phyloP scores from a whole-genome alignment of 768 basidiomycete species.

The Auriscalpium vulgare region DNA sequence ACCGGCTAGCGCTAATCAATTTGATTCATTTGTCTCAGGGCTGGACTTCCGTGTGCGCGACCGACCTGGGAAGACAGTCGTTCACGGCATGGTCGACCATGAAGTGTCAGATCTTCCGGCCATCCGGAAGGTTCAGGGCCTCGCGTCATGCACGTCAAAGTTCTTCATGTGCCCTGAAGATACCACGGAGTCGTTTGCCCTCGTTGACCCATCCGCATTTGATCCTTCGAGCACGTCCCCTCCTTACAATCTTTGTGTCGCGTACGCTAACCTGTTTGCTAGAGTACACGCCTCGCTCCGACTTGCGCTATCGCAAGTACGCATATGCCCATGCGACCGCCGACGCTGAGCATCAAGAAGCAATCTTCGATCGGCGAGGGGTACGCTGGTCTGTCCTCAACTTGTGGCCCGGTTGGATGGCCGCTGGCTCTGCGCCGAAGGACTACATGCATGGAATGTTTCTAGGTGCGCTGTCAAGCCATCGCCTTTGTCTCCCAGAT shows the following conservation, averaged over 20 bases:
- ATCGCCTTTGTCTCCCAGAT: neutral
- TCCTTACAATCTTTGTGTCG: neutral
- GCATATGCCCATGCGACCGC: conserved; percentile 7
- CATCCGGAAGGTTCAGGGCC: conserved; percentile 14
- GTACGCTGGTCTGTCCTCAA: neutral
- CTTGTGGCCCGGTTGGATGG: conserved; percentile 10
- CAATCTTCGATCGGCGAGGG: conserved; percentile 14
- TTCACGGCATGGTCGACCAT: conserved; percentile 5
- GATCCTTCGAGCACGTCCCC: conserved; percentile 1
- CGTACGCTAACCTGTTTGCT: neutral
- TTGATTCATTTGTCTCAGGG: neutral
- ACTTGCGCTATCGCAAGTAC: conserved; percentile 16
- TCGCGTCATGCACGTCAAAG: neutral
- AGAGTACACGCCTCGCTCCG: neutral
- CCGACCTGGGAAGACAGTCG: neutral
- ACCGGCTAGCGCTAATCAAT: neutral
- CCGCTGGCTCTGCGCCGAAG: conserved; percentile 1
- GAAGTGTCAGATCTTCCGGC: conserved; percentile 18
- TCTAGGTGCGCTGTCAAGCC: neutral
- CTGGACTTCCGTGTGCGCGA: neutral
- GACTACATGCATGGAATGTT: conserved; percentile 15
- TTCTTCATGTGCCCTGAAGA: conserved; percentile 10
- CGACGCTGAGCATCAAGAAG: conserved; percentile 7
- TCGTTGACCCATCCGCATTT: neutral
- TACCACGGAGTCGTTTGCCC: neutral